Percentiles rank a stretch among this genome's conserved stretches.
Evolutionary conservation across 208 protist genomes (phyloP).

Genomic region (Trypanosoma congolense): DNA sequence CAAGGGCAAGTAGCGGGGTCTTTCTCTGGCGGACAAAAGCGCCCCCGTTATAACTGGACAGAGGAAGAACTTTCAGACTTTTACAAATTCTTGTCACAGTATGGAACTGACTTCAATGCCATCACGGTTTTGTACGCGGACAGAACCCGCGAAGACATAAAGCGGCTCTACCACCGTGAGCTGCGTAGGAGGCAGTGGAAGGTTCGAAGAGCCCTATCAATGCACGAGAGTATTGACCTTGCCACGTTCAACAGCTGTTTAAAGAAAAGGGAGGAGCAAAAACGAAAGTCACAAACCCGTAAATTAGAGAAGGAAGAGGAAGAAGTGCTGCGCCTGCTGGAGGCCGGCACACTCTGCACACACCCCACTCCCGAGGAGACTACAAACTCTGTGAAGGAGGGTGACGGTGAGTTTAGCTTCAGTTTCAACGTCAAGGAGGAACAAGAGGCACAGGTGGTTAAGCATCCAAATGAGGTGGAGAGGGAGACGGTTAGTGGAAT

Average conservation of each 20-base stretch:
- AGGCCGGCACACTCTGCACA: slow-evolving; percentile 9
- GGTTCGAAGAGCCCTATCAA: slow-evolving; percentile 48
- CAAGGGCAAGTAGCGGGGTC: not conserved
- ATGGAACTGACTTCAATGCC: slow-evolving; percentile 85
- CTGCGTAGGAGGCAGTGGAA: slow-evolving; percentile 45
- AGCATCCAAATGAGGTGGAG: not conserved
- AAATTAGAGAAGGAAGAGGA: slow-evolving; percentile 59
- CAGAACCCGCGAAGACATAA: slow-evolving; percentile 63
- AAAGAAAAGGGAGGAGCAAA: slow-evolving; percentile 30
- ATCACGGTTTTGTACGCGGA: slow-evolving; percentile 74
- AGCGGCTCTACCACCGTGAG: slow-evolving; percentile 80
- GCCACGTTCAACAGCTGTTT: slow-evolving; percentile 47
- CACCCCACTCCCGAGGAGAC: slow-evolving; percentile 1
- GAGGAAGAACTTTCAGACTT: slow-evolving; percentile 71
- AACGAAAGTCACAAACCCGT: slow-evolving; percentile 27
- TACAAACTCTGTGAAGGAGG: not conserved
- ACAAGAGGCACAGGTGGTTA: not conserved
- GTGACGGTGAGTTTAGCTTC: slow-evolving; percentile 15
- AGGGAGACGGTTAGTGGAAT: not conserved
- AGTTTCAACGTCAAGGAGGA: slow-evolving; percentile 4
- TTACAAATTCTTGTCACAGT: slow-evolving; percentile 81
- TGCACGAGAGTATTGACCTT: slow-evolving; percentile 60
- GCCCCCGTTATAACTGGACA: slow-evolving; percentile 53
- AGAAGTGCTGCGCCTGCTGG: slow-evolving; percentile 43
- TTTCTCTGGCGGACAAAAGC: slow-evolving; percentile 13